Evolutionary conservation across 441 rosid species (phyloP), one percentile per base, ranked within the genome.

Genomic region (Croton laevigatus): DNA sequence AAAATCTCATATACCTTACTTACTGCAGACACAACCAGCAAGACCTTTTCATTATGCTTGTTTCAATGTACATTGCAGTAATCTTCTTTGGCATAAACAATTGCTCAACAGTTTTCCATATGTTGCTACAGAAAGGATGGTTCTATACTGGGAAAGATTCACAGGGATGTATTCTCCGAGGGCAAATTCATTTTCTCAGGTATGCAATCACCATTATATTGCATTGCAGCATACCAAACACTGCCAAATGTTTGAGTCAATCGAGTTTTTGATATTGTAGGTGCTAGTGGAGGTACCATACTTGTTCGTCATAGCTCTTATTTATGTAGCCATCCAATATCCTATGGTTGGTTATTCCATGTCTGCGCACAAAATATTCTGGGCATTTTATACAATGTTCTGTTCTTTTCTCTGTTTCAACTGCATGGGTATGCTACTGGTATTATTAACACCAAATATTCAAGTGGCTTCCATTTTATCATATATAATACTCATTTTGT

Each of bases 101-200:
- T 44, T 85, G 93, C 61, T 73, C 88, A 4, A 51, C 88, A 14
- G 85, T 85, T 62, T 59, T 85, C 80, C 86, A 34, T 81, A 67
- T 36, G 67, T 92, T 27, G 83, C 89, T 16, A 81, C 82, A 0
- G 91, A 90, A 70, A 71, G 88, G 17, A 69, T 72, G 42, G 95
- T 90, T 23, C 40, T 84, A 55, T 88, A 87, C 71, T 72, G 89
- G 6, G 91, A 93, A 81, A 83, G 82, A 69, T 93, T 88, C 79
- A 89, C 93, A 4, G 85, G 90, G 74, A 87, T 88, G 96, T 89
- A 88, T 80, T 77, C 89, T 13, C 68, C 88, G 3, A 75, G 89
- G 93, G 83, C 93, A 1, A 87, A 83, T 73, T 84, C 96, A 32
- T 71, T 83, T 52, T 83, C 95, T 62, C 97, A 83, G 93, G 96